Evolutionary conservation across 2,329 filamentous ascomycete species (phyloP), one percentile per base, ranked within the genome.

Genomic region (Tothia fuscella): DNA sequence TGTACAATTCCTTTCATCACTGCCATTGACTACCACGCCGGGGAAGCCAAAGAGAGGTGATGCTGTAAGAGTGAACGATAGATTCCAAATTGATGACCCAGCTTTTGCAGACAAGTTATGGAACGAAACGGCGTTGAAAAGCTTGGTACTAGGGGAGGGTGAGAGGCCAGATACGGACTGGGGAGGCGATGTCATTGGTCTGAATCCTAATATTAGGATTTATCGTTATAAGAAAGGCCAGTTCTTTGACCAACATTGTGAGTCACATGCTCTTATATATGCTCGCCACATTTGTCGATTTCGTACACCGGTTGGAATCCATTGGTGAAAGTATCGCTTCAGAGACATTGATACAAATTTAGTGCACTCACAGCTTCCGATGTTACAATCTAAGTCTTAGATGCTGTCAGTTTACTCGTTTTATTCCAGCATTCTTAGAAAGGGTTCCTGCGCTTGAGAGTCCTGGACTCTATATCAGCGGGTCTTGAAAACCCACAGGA

Each of bases 181-280:
- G 84, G 86, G 83, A 44, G 87, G 87, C 21, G 72, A 86, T 38
- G 76, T 84, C 1, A 64, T 54, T n/a, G 87, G 87, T 0, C 63
- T 95, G 46, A 94, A 86, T 59, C 77, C 84, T 6, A 93, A 93
- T 50, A 93, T 95, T 42, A 72, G 89, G 25, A 76, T 95, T 22
- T 95, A 95, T 63, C 75, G 88, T 17, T 95, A 95, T 60, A 74
- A 72, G 1, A 75, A 80, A 49, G 85, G 84, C 0, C 87, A 95
- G 56, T 94, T 88, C 58, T 95, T 95, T 57, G 87, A 87, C 55
- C 80, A 84, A 52, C 89, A 95, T 58, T 95, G 85, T 89, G 72
- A 53, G 80, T 72, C 14, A 26, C 4, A 14, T 37, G 17, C 9
- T 37, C 7, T n/a, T 10, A n/a, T n/a, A n/a, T n/a, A n/a, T n/a